phyloP scores from a whole-genome alignment of 2,329 filamentous ascomycete species.

The Microsporum canis region DNA sequence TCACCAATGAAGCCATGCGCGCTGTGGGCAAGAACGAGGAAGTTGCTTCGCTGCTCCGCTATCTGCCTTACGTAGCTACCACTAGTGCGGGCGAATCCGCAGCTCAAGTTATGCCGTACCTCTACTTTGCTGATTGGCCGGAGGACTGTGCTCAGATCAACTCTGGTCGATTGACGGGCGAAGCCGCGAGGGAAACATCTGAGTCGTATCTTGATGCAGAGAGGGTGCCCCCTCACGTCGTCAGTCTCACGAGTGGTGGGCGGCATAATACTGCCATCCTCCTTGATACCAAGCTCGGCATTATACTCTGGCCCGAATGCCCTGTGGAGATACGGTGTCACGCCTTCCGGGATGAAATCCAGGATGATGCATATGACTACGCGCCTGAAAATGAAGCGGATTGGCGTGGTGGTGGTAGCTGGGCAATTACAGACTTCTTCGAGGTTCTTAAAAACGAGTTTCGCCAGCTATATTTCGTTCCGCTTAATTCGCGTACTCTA shows the following conservation, averaged over 20 bases:
- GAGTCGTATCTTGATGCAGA: background rate
- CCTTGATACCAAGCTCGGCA: conserved; percentile 20
- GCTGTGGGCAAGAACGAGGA: conserved; percentile 20
- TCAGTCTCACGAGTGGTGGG: conserved; percentile 2
- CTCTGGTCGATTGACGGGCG: background rate
- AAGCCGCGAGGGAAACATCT: background rate
- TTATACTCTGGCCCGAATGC: conserved; percentile 21
- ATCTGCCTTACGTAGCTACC: conserved; percentile 22
- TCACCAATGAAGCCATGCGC: conserved; percentile 14
- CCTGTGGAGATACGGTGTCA: background rate
- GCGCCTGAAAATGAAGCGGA: conserved; percentile 12
- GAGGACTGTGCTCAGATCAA: background rate
- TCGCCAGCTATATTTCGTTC: conserved; percentile 16
- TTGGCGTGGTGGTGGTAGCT: conserved; percentile 19
- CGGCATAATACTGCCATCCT: conserved; percentile 15
- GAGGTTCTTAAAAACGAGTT: conserved; percentile 19
- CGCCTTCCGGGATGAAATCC: conserved; percentile 10
- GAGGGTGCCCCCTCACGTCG: conserved; percentile 10
- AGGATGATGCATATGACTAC: conserved; percentile 18
- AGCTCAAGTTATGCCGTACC: background rate
- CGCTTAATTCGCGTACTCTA: conserved; percentile 10
- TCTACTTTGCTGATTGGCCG: conserved; percentile 1
- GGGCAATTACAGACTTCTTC: conserved; percentile 20
- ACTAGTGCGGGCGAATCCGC: background rate
- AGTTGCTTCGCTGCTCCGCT: conserved; percentile 22